phyloP scores from a whole-genome alignment of 106 monocot species.

The Dioscorea zingiberensis region DNA sequence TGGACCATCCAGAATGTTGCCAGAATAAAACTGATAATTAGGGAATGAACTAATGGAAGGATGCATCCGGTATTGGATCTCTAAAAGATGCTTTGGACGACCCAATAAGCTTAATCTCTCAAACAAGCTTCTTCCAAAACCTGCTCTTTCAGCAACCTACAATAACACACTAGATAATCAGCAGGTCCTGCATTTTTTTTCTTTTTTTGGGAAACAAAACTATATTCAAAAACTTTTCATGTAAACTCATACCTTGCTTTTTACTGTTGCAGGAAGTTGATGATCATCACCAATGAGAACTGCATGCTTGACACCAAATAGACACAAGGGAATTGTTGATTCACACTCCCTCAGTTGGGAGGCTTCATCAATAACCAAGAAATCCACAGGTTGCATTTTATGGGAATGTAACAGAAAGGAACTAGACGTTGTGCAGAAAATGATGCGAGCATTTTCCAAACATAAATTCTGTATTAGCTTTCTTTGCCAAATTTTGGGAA shows the following conservation, averaged over 20 bases:
- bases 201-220: too few relatives aligned
- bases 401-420: neutral
- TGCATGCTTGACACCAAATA: neutral
- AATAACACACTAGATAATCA: too few relatives aligned
- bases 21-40: conserved; percentile 35
- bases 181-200: too few relatives aligned
- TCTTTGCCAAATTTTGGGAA: neutral
- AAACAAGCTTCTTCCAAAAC: conserved; percentile 21
- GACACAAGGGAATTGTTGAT: neutral
- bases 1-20: conserved; percentile 31
- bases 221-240: too few relatives aligned
- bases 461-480: neutral
- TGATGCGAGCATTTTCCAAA: neutral
- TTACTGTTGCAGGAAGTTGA: neutral
- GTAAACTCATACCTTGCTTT: neutral
- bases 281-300: neutral
- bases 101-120: conserved; percentile 16
- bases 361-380: neutral
- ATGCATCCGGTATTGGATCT: conserved; percentile 6
- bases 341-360: neutral
- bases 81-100: conserved; percentile 11
- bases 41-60: conserved; percentile 28
- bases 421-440: neutral
- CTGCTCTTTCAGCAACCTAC: conserved; percentile 30
- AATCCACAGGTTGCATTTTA: neutral